These are phyloP conservation scores for Sporothrix globosa DNA, from an alignment of 2,329 filamentous ascomycete genomes.

Conservation along the genomic window DNA sequence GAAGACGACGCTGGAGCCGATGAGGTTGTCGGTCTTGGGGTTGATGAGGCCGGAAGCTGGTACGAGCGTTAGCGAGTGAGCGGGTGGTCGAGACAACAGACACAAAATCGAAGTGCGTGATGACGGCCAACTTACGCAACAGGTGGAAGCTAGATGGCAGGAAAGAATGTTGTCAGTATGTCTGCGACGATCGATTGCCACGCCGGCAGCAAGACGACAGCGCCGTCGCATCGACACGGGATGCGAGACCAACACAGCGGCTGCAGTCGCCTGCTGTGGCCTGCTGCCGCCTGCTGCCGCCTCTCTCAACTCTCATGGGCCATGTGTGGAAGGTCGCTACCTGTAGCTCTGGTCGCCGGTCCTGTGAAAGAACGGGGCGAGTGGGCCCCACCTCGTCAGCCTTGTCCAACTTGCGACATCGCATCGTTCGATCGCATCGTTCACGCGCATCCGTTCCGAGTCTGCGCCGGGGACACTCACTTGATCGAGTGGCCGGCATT, in stretches of 20 bases:
- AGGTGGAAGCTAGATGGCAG: conserved; percentile 36
- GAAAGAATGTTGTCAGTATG: conserved; percentile 7
- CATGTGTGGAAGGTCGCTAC: conserved; percentile 27
- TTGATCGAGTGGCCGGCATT: conserved; percentile 59
- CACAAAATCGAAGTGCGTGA: not conserved
- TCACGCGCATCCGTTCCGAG: not conserved
- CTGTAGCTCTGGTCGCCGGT: conserved; percentile 37
- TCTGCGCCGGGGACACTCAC: conserved; percentile 25
- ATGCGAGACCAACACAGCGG: too few relatives aligned
- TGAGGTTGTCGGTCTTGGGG: conserved; percentile 70
- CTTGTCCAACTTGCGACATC: not conserved
- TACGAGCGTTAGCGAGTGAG: not conserved
- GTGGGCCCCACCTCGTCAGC: conserved; percentile 27
- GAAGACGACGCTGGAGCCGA: conserved; percentile 71
- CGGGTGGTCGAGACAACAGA: not conserved
- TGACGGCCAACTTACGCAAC: conserved; percentile 41
- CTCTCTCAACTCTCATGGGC: not conserved
- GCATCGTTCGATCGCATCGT: not conserved
- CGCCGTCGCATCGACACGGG: not conserved
- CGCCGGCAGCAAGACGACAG: too few relatives aligned
- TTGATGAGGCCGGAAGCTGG: conserved; percentile 69
- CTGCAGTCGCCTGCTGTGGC: too few relatives aligned
- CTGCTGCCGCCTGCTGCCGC: not conserved
- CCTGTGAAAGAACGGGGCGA: conserved; percentile 25
- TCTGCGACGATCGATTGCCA: not conserved